Conservation (phyloP, 2,329 filamentous ascomycete genomes). For the Sordariomycetes sp. region DNA sequence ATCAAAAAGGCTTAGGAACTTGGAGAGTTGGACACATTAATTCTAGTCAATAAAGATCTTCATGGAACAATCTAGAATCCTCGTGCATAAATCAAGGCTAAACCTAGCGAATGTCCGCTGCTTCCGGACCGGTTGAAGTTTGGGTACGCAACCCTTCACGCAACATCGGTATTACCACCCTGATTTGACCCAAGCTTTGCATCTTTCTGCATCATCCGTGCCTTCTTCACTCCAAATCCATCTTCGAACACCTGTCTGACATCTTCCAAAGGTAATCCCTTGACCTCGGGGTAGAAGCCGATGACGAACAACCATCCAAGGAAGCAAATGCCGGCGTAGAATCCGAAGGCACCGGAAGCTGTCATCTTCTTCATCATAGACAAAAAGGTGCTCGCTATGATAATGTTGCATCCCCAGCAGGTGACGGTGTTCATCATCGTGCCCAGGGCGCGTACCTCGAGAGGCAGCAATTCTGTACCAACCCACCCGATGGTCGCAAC, state of each 20-base stretch:
- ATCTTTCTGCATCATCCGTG: no score
- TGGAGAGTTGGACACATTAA: no score
- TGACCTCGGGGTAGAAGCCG: constrained; percentile 44
- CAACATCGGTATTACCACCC: no score
- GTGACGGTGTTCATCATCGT: constrained; percentile 39
- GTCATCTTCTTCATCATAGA: constrained; percentile 36
- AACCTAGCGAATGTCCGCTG: no score
- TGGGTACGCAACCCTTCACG: no score
- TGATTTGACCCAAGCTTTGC: no score
- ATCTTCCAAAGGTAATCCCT: constrained; percentile 44
- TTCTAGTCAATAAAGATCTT: no score
- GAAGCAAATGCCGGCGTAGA: constrained; percentile 40
- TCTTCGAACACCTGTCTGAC: constrained; percentile 40
- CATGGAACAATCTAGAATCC: no score
- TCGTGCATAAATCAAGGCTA: no score
- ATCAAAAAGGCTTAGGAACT: no score
- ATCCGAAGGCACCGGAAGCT: constrained; percentile 39
- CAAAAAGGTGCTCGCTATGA: constrained; percentile 39
- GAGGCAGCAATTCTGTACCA: constrained; percentile 33
- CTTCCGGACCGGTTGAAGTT: no score
- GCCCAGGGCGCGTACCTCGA: constrained; percentile 36
- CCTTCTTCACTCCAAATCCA: constrained; percentile 39
- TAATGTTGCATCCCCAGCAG: constrained; percentile 37
- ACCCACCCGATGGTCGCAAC: constrained; percentile 39
- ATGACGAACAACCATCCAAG: constrained; percentile 30